A percentile compares a stretch with the other conserved stretches of the same genome.
Evolutionary conservation across 75 land plant species (phyloP).

Genomic region (Pinus taeda): DNA sequence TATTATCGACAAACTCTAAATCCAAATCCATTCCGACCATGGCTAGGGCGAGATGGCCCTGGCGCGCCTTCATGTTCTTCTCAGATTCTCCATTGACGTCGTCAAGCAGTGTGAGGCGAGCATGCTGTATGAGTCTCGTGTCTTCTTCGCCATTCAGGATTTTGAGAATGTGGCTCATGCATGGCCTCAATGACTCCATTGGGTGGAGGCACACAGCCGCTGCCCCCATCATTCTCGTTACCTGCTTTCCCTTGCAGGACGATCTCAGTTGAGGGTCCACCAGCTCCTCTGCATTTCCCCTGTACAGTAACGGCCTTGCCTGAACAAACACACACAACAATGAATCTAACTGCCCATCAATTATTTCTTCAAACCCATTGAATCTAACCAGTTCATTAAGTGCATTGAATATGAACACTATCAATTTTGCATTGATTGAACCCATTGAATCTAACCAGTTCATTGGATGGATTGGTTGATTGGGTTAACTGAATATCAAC

Average conservation of each 20-base stretch:
- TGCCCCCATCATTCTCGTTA: constrained; percentile 49
- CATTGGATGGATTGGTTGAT: background rate
- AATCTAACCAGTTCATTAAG: background rate
- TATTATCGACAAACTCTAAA: constrained; percentile 42
- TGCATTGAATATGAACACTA: background rate
- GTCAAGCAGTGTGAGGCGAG: background rate
- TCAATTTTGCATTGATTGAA: background rate
- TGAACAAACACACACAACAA: constrained; percentile 17
- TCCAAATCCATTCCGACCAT: constrained; percentile 38
- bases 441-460: background rate
- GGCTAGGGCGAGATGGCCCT: background rate
- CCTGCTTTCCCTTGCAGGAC: constrained; percentile 31
- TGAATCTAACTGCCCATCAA: background rate
- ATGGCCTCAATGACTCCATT: constrained; percentile 65
- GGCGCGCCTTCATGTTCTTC: background rate
- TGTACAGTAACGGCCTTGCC: constrained; percentile 71
- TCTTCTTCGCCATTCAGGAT: background rate
- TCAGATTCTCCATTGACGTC: background rate
- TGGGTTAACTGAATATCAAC: background rate
- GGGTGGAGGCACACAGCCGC: constrained; percentile 63
- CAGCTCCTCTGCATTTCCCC: constrained; percentile 27
- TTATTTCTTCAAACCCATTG: background rate
- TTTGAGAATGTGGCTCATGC: constrained; percentile 45
- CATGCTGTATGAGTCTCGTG: background rate
- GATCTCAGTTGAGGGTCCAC: constrained; percentile 54